Conservation (phyloP, 2,329 filamentous ascomycete genomes). For the Colletotrichum neosansevieriae region DNA sequence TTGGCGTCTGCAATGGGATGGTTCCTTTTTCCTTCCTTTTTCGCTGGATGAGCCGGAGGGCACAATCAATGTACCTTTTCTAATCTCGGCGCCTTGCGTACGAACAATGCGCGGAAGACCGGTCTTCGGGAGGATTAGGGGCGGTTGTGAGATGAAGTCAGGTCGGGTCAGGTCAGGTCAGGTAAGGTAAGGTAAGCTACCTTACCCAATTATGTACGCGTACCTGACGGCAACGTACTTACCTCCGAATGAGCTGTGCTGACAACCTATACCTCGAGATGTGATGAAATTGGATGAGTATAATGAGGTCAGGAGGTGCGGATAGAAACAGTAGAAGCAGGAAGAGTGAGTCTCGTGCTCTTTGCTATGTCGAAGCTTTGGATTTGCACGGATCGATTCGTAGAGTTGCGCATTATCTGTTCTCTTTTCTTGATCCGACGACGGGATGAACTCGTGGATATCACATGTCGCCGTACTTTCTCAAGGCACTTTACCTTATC, state of each 20-base stretch:
- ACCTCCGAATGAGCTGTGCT: too few relatives aligned
- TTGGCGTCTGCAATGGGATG: background rate
- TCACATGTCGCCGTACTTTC: constrained; percentile 27
- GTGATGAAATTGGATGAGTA: background rate
- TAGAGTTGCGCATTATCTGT: constrained; percentile 14
- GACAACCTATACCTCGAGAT: background rate
- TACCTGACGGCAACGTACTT: background rate
- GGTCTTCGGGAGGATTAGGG: constrained; percentile 7
- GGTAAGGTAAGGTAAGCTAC: background rate
- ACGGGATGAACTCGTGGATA: constrained; percentile 15
- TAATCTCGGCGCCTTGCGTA: background rate
- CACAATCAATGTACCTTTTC: background rate
- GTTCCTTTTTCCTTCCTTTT: background rate
- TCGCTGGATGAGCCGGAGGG: constrained; percentile 12
- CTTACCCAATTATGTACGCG: background rate
- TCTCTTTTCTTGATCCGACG: constrained; percentile 17
- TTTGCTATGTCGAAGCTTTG: background rate
- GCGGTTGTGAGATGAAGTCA: background rate
- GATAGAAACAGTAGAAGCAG: background rate
- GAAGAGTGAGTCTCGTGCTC: background rate
- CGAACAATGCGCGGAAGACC: background rate
- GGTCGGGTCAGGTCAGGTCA: too few relatives aligned
- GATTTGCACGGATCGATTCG: constrained; percentile 16
- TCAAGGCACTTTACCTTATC: background rate
- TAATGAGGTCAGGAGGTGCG: background rate